Percentiles rank a stretch among this genome's conserved stretches.
Evolutionary conservation across 2,329 filamentous ascomycete genomes (phyloP).

Genomic region (Fusarium tanahbumbuense): DNA sequence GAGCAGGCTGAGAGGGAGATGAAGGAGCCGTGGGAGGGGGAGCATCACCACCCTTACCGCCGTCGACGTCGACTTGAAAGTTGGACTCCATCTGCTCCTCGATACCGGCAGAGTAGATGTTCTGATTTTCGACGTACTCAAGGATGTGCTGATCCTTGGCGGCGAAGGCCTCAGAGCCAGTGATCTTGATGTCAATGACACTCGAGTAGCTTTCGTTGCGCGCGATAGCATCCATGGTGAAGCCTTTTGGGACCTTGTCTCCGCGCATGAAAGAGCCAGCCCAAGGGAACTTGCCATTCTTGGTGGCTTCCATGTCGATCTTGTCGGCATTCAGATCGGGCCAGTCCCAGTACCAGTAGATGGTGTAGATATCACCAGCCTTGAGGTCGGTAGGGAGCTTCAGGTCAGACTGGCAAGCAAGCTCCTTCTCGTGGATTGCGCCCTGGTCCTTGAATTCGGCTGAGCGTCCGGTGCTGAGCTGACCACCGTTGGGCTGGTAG

Average conservation of each 20-base stretch:
- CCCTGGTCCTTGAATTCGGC: constrained; percentile 65
- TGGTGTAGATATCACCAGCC: constrained; percentile 75
- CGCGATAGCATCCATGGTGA: constrained; percentile 50
- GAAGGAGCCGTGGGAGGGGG: constrained; percentile 37
- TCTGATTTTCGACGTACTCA: constrained; percentile 52
- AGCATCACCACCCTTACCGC: constrained; percentile 32
- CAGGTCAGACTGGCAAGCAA: constrained; percentile 86
- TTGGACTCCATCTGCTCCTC: constrained; percentile 58
- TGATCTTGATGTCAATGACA: constrained; percentile 56
- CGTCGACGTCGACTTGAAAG: constrained; percentile 58
- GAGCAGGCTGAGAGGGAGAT: constrained; percentile 23
- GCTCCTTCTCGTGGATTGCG: constrained; percentile 65
- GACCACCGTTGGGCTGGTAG: constrained; percentile 77
- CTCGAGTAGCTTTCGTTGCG: constrained; percentile 58
- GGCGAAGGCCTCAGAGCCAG: constrained; percentile 40
- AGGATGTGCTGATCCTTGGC: constrained; percentile 40
- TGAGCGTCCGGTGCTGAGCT: constrained; percentile 70
- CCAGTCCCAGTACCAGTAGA: constrained; percentile 99
- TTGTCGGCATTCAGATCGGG: constrained; percentile 65
- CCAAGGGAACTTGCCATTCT: constrained; percentile 57
- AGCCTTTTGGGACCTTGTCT: constrained; percentile 52
- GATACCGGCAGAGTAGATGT: constrained; percentile 59
- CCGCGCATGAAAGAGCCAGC: constrained; percentile 56
- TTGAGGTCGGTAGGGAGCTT: constrained; percentile 75
- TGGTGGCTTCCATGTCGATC: constrained; percentile 55